Conservation (phyloP, 1,284 basidiomycete species). For the Ceratobasidium sp. region DNA sequence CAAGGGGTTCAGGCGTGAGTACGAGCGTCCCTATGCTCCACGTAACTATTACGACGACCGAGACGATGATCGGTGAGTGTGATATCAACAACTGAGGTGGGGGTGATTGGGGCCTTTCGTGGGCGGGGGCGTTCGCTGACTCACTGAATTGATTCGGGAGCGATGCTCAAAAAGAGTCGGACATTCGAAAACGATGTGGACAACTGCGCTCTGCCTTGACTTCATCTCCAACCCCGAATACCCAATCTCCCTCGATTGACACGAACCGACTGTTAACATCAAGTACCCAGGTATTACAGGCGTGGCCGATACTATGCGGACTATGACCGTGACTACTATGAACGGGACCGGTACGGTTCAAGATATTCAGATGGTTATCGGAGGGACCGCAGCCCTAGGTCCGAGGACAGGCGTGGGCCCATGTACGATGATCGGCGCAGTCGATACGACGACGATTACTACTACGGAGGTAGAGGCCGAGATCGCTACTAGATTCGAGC, state of each 20-base stretch:
- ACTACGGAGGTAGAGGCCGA: not conserved
- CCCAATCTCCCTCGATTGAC: not conserved
- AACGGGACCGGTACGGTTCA: not conserved
- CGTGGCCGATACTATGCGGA: slow-evolving; percentile 43
- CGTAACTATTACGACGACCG: slow-evolving; percentile 71
- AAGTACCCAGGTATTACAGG: not conserved
- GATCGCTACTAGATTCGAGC: slow-evolving; percentile 2
- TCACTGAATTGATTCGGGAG: no score
- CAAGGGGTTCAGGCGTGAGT: slow-evolving; percentile 68
- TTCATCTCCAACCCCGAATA: no score
- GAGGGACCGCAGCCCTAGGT: not conserved
- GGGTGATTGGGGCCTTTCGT: not conserved
- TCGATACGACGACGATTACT: not conserved
- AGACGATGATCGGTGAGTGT: slow-evolving; percentile 44
- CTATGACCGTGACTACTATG: not conserved
- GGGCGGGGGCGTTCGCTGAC: no score
- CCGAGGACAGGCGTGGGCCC: no score
- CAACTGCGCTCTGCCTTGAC: no score
- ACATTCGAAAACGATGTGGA: no score
- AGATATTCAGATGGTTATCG: not conserved
- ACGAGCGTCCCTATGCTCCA: slow-evolving; percentile 78
- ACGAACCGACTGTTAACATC: not conserved
- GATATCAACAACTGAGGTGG: not conserved
- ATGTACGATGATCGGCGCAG: not conserved
- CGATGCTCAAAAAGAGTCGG: no score